Percentiles rank a stretch among this genome's conserved stretches.
phyloP scores from a whole-genome alignment of 1,284 basidiomycete genomes.

The Heliocybe sulcata region DNA sequence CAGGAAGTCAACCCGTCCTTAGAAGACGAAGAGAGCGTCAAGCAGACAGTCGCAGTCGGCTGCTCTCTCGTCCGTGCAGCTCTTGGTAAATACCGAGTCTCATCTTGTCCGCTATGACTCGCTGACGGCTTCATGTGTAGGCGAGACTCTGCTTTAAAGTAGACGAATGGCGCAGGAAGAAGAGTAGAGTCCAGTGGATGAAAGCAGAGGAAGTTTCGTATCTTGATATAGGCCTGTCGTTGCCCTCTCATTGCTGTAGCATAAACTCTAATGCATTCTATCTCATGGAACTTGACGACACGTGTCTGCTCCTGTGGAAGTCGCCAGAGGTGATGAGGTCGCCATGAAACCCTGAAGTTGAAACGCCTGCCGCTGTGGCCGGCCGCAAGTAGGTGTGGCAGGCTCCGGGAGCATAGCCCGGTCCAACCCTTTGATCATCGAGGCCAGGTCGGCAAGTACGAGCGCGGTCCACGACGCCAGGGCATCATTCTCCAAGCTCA shows the following conservation, averaged over 20 bases:
- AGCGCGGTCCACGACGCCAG: too few relatives aligned
- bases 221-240: neutral
- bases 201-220: neutral
- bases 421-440: too few relatives aligned
- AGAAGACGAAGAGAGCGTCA: conserved; percentile 61
- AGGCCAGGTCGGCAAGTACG: too few relatives aligned
- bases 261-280: neutral
- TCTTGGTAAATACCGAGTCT: conserved; percentile 46
- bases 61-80: conserved; percentile 90
- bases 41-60: conserved; percentile 90
- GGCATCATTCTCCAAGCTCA: too few relatives aligned
- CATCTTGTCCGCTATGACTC: neutral
- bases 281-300: too few relatives aligned
- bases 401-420: too few relatives aligned
- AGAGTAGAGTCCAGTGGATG: neutral
- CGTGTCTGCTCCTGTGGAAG: too few relatives aligned
- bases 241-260: neutral
- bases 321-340: too few relatives aligned
- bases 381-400: too few relatives aligned
- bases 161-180: neutral
- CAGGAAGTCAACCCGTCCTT: conserved; percentile 97
- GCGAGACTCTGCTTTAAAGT: neutral
- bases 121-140: neutral
- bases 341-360: too few relatives aligned
- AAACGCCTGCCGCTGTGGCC: too few relatives aligned